Evolutionary conservation across 2,329 filamentous ascomycete species (phyloP), one percentile per base, ranked within the genome.

Genomic region (Epichloe baconii): DNA sequence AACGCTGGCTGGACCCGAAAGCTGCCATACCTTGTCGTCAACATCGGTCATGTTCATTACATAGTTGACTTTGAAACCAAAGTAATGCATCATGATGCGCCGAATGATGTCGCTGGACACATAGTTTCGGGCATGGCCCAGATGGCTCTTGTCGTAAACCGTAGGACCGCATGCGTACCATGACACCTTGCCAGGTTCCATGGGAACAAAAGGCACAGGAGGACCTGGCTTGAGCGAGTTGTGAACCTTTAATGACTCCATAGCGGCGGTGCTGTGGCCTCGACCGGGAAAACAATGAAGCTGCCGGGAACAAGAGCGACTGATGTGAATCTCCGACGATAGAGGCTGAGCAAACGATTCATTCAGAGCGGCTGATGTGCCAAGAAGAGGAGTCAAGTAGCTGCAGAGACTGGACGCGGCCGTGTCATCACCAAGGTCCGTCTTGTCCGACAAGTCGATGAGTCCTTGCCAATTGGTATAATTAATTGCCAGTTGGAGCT

Each of bases 101-200:
- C 89, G 79, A 58, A 95, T 82, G 56, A 95, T 89, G 66, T 95
- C 89, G 44, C 87, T 91, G 47, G 84, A 87, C 56, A 95, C 86
- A 77, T 95, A 95, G 71, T 95, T 95, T 59, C 88, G 77, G 34
- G 87, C 88, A 68, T 95, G 88, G 34, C 88, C 84, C 44, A 91
- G 68, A 71, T 91, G 87, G 55, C 83, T 79, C 69, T 89, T 84
- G 65, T 90, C 86, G 65, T 90, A 90, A 42, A 86, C 82, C 3
- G 88, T 95, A 52, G 88, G 88, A 17, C 89, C 89, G 71, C 89
- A 95, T 58, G 84, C 85, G 67, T 95, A 95, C 88, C 88, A 95
- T 5, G 80, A 82, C 31, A 94, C 79, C 63, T 84, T 83, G 26
- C 80, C 78, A 8, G 76, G 72, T 62, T 90, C 81, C 46, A 86